phyloP scores from a whole-genome alignment of 768 basidiomycete genomes.

The Trametes cinnabarina region DNA sequence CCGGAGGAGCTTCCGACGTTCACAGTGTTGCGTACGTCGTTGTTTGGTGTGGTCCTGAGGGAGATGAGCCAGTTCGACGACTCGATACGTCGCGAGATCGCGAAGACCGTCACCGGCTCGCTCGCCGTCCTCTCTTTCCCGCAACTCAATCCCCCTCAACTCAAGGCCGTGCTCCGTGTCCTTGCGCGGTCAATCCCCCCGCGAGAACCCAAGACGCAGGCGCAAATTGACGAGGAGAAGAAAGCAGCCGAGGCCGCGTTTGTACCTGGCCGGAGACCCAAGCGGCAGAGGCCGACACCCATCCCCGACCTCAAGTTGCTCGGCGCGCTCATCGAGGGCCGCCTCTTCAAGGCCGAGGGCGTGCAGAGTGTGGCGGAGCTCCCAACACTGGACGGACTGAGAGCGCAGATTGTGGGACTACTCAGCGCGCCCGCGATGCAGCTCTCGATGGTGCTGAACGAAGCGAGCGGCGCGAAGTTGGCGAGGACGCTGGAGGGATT shows the following conservation, averaged over 20 bases:
- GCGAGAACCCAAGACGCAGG: constrained; percentile 50
- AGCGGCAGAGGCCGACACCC: constrained; percentile 51
- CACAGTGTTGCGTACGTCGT: constrained; percentile 70
- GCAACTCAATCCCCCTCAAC: constrained; percentile 67
- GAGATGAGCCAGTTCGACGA: constrained; percentile 53
- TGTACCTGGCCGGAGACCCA: constrained; percentile 69
- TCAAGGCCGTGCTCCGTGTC: constrained; percentile 62
- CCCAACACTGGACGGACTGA: constrained; percentile 73
- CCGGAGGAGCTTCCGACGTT: constrained; percentile 45
- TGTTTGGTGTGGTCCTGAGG: constrained; percentile 76
- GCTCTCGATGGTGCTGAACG: constrained; percentile 65
- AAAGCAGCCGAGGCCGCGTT: constrained; percentile 55
- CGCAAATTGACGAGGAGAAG: constrained; percentile 47
- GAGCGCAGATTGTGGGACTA: constrained; percentile 83
- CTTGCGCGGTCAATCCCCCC: constrained; percentile 66
- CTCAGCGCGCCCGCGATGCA: constrained; percentile 73
- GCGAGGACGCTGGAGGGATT: constrained; percentile 75
- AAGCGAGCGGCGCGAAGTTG: constrained; percentile 66
- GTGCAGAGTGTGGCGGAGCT: constrained; percentile 67
- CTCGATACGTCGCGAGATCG: constrained; percentile 48
- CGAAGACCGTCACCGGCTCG: constrained; percentile 54
- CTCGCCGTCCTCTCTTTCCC: constrained; percentile 67
- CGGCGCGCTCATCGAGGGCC: constrained; percentile 78
- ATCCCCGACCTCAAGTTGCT: constrained; percentile 70
- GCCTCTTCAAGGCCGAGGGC: constrained; percentile 58